Conservation (phyloP, 306 rosid genomes). For the Quercus glauca region DNA sequence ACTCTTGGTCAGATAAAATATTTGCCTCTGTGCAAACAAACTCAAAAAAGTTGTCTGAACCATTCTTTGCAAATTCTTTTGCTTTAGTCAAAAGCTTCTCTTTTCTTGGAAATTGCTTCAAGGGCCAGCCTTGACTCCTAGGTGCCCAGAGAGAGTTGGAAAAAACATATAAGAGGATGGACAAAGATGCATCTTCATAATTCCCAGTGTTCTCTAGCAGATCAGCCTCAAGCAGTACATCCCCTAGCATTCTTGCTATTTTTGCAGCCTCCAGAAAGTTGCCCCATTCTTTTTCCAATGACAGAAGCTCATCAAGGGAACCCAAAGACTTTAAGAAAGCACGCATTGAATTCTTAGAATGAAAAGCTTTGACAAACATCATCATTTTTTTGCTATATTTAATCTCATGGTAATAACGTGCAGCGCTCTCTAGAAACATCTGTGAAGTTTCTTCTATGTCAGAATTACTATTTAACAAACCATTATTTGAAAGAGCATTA, state of each 20-base stretch:
- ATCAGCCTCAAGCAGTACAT: conserved; percentile 38
- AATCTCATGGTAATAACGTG: conserved; percentile 37
- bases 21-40: conserved; percentile 47
- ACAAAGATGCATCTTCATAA: conserved; percentile 42
- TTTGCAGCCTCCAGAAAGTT: conserved; percentile 56
- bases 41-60: conserved; percentile 26
- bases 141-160: conserved; percentile 62
- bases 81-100: conserved; percentile 46
- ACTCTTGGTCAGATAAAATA: conserved; percentile 31
- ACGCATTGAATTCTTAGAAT: conserved; percentile 43
- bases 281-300: conserved; percentile 62
- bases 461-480: not conserved
- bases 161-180: conserved; percentile 40
- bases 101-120: conserved; percentile 43
- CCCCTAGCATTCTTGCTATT: conserved; percentile 53
- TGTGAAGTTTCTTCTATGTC: conserved; percentile 12
- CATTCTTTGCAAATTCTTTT: conserved; percentile 40
- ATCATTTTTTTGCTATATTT: conserved; percentile 55
- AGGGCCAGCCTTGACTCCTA: conserved; percentile 72
- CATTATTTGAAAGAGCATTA: conserved; percentile 9
- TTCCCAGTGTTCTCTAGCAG: conserved; percentile 53
- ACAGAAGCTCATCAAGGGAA: conserved; percentile 55
- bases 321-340: conserved; percentile 42
- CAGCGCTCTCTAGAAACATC: conserved; percentile 55
- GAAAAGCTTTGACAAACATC: conserved; percentile 68